Conservation (phyloP, 495 filamentous ascomycete species). For the Arthonia radiata region DNA sequence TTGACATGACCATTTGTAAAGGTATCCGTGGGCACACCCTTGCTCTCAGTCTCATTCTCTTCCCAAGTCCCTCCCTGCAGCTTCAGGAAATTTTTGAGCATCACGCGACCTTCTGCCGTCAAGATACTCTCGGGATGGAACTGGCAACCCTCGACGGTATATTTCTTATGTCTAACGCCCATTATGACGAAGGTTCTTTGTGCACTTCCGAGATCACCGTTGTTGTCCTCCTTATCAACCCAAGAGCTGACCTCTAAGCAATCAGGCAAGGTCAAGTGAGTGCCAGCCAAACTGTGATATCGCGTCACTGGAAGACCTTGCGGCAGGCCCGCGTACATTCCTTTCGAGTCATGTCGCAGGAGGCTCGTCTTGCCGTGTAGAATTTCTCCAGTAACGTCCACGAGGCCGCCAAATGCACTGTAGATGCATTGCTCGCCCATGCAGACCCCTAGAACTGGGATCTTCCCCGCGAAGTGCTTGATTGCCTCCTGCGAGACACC, state of each 20-base stretch:
- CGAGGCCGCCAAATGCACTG: slow-evolving; percentile 68
- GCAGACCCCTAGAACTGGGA: slow-evolving; percentile 90
- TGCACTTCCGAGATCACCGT: no score
- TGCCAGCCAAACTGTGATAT: slow-evolving; percentile 92
- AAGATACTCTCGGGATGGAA: slow-evolving; percentile 96
- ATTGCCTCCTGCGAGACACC: slow-evolving; percentile 85
- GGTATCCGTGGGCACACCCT: slow-evolving; percentile 3
- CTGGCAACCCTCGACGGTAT: slow-evolving; percentile 77
- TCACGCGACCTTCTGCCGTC: slow-evolving; percentile 61
- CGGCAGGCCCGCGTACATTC: slow-evolving; percentile 55
- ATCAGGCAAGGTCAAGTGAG: slow-evolving; percentile 63
- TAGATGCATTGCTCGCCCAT: slow-evolving; percentile 99
- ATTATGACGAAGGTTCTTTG: slow-evolving; percentile 83
- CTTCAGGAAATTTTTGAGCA: slow-evolving; percentile 78
- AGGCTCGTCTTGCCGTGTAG: slow-evolving; percentile 90
- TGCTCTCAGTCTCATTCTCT: slow-evolving; percentile 37
- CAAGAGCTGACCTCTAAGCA: slow-evolving; percentile 82
- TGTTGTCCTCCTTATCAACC: slow-evolving; percentile 30
- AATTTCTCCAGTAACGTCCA: slow-evolving; percentile 86
- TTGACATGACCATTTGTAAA: slow-evolving; percentile 4
- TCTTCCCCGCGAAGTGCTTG: slow-evolving; percentile 76
- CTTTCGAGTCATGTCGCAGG: slow-evolving; percentile 66
- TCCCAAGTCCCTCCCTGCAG: slow-evolving; percentile 79
- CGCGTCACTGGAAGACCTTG: slow-evolving; percentile 68
- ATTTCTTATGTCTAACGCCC: slow-evolving; percentile 84